Conservation (phyloP, 2,329 filamentous ascomycete species). For the Exophiala sp. region DNA sequence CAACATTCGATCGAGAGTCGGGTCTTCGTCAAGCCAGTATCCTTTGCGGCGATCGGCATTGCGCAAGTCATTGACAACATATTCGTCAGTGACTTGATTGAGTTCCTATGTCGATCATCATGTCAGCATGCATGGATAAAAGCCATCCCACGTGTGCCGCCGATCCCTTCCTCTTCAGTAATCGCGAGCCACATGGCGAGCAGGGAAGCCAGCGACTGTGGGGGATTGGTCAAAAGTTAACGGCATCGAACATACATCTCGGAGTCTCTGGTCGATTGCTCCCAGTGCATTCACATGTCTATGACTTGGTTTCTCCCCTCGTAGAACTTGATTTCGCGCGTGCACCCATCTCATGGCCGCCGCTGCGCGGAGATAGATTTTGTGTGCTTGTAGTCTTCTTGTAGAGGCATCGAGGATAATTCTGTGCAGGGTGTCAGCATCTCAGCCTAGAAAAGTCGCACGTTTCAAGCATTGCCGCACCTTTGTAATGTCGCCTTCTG, state of each 20-base stretch:
- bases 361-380: constrained; percentile 53
- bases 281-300: constrained; percentile 46
- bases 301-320: constrained; percentile 45
- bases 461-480: constrained; percentile 38
- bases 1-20: constrained; percentile 48
- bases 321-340: constrained; percentile 46
- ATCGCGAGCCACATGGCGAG: constrained; percentile 12
- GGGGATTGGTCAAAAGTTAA: constrained; percentile 8
- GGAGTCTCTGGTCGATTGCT: constrained; percentile 44
- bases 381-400: constrained; percentile 57
- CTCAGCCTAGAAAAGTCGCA: not conserved
- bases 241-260: constrained; percentile 38
- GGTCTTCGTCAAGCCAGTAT: constrained; percentile 59
- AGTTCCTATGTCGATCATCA: constrained; percentile 45
- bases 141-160: constrained; percentile 1
- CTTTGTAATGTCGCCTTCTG: constrained; percentile 53
- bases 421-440: constrained; percentile 36
- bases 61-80: constrained; percentile 52
- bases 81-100: constrained; percentile 50
- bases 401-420: constrained; percentile 56
- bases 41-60: constrained; percentile 51
- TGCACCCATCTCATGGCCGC: constrained; percentile 56
- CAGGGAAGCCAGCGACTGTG: constrained; percentile 1
- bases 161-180: constrained; percentile 21
- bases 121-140: constrained; percentile 7